Percentiles rank a stretch among this genome's conserved stretches.
Evolutionary conservation across 2,329 filamentous ascomycete species (phyloP).

Genomic region (Diaporthe helianthi): DNA sequence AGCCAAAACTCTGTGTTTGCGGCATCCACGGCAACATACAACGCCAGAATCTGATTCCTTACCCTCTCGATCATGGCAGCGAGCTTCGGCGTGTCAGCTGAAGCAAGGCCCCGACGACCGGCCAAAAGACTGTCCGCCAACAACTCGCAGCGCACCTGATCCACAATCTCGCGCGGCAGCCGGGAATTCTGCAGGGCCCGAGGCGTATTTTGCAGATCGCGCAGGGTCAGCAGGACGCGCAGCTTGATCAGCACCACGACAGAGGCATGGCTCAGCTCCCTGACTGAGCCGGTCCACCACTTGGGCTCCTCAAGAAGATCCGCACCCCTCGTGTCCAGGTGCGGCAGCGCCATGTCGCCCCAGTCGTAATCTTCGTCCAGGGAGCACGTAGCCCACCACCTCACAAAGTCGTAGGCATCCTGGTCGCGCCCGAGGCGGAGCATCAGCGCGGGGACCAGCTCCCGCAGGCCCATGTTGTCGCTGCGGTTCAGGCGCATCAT

Average conservation of each 20-base stretch:
- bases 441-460: conserved; percentile 39
- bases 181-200: background rate
- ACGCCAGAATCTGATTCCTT: background rate
- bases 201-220: background rate
- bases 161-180: background rate
- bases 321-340: conserved; percentile 46
- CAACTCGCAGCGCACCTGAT: background rate
- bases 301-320: conserved; percentile 48
- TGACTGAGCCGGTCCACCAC: background rate
- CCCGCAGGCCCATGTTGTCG: conserved; percentile 38
- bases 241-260: background rate
- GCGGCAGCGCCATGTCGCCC: conserved; percentile 42
- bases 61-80: background rate
- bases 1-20: background rate
- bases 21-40: background rate
- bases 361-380: conserved; percentile 43
- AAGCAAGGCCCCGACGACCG: background rate
- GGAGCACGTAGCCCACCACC: conserved; percentile 49
- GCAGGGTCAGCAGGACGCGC: background rate
- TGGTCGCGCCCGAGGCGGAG: conserved; percentile 44
- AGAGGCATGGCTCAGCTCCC: background rate
- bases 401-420: conserved; percentile 54
- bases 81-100: background rate
- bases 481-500: conserved; percentile 33
- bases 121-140: background rate